phyloP scores from a whole-genome alignment of 192 early-diverging fungal genomes.

The Coemansia sp. region DNA sequence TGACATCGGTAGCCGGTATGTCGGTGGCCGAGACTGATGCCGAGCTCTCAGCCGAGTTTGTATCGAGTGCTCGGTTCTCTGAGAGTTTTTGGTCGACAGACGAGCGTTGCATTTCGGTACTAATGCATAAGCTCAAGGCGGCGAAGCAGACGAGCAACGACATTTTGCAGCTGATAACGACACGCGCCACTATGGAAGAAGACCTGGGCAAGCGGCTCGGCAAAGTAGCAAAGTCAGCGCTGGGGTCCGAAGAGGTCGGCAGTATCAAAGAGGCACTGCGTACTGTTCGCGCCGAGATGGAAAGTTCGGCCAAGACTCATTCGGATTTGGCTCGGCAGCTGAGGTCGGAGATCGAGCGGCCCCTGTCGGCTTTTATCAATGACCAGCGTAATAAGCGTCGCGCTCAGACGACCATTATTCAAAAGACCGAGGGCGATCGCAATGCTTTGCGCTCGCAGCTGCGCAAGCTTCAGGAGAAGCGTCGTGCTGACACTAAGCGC shows the following conservation, averaged over 20 bases:
- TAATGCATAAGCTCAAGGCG: slow-evolving; percentile 66
- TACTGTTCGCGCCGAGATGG: slow-evolving; percentile 61
- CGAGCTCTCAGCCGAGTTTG: slow-evolving; percentile 37
- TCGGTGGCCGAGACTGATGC: slow-evolving; percentile 19
- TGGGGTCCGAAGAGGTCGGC: slow-evolving; percentile 71
- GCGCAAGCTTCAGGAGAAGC: slow-evolving; percentile 56
- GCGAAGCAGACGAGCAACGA: slow-evolving; percentile 71
- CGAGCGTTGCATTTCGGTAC: slow-evolving; percentile 66
- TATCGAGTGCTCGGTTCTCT: slow-evolving; percentile 33
- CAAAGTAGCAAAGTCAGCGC: slow-evolving; percentile 58
- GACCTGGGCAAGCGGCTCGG: slow-evolving; percentile 67
- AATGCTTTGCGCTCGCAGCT: slow-evolving; percentile 46
- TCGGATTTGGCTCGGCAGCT: slow-evolving; percentile 65
- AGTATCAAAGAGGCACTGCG: slow-evolving; percentile 60
- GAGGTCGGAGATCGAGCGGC: slow-evolving; percentile 58
- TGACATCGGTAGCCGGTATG: slow-evolving; percentile 12
- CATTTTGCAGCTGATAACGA: slow-evolving; percentile 60
- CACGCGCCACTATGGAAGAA: slow-evolving; percentile 64
- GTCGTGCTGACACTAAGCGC: slow-evolving; percentile 5
- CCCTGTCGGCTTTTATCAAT: slow-evolving; percentile 61
- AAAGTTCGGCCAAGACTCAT: slow-evolving; percentile 62
- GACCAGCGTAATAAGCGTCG: slow-evolving; percentile 67
- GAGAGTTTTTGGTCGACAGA: slow-evolving; percentile 55
- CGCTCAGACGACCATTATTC: slow-evolving; percentile 44
- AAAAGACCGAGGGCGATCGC: slow-evolving; percentile 52